These are phyloP conservation scores for Stylonectria norvegica DNA, from an alignment of 2,329 filamentous ascomycete species.

Conservation along the genomic window DNA sequence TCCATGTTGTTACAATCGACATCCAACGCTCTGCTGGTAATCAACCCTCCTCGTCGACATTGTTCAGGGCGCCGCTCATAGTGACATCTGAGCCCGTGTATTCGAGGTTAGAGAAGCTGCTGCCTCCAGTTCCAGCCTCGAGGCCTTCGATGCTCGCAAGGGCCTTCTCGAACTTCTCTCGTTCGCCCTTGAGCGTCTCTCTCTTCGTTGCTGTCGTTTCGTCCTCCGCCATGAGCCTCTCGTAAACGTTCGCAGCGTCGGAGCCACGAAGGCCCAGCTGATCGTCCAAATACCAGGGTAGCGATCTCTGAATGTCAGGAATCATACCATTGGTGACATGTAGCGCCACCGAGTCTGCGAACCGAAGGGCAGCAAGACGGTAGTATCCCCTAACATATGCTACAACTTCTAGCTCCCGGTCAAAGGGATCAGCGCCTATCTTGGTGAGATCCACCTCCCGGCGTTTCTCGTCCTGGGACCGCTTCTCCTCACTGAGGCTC, in stretches of 20 bases:
- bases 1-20: not conserved
- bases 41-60: constrained; percentile 14
- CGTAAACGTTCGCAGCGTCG: constrained; percentile 32
- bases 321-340: constrained; percentile 49
- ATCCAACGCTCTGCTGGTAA: not conserved
- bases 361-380: constrained; percentile 60
- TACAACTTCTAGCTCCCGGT: constrained; percentile 58
- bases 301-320: constrained; percentile 39
- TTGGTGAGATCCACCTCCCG: constrained; percentile 42
- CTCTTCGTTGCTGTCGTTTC: constrained; percentile 39
- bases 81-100: constrained; percentile 9
- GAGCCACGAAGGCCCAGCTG: constrained; percentile 40
- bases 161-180: constrained; percentile 45
- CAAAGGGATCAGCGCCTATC: constrained; percentile 56
- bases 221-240: constrained; percentile 49
- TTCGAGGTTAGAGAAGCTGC: constrained; percentile 16
- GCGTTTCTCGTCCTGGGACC: constrained; percentile 40
- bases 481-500: constrained; percentile 48
- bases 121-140: constrained; percentile 33
- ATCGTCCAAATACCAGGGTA: constrained; percentile 42
- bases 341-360: constrained; percentile 55
- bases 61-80: constrained; percentile 23
- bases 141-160: constrained; percentile 44
- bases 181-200: constrained; percentile 41
- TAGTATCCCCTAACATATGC: constrained; percentile 68